These are phyloP conservation scores for Trichoderma sp. DNA, from an alignment of 2,329 filamentous ascomycete genomes.

Conservation along the genomic window DNA sequence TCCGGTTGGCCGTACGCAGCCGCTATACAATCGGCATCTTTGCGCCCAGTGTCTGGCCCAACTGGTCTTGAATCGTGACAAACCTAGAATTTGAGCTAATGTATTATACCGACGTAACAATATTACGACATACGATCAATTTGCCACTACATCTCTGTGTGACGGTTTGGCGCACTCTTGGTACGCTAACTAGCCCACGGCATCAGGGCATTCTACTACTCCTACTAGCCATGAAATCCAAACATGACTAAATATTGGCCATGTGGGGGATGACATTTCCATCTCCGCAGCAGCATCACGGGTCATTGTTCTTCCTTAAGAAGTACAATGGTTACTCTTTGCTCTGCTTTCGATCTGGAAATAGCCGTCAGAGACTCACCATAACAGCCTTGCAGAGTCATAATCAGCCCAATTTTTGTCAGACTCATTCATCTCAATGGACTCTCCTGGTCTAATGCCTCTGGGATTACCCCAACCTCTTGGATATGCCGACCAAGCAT, in stretches of 20 bases:
- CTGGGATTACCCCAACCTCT: not conserved
- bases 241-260: not conserved
- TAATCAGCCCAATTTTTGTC: not conserved
- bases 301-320: not conserved
- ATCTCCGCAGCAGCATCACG: not conserved
- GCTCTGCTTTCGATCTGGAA: not conserved
- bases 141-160: not conserved
- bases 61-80: not conserved
- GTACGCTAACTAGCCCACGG: not conserved
- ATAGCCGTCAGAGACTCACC: not conserved
- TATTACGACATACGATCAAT: not conserved
- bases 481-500: slow-evolving; percentile 35
- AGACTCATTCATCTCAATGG: not conserved
- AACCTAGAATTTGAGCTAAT: not conserved
- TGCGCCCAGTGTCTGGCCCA: not conserved
- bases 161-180: not conserved
- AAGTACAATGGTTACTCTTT: not conserved
- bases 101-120: not conserved
- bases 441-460: not conserved
- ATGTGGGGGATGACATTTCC: not conserved
- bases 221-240: not conserved
- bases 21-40: too few species aligned
- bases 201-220: not conserved
- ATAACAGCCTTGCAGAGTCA: not conserved
- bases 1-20: not conserved